phyloP scores from a whole-genome alignment of 2,329 filamentous ascomycete species.

The Exophiala oligosperma region DNA sequence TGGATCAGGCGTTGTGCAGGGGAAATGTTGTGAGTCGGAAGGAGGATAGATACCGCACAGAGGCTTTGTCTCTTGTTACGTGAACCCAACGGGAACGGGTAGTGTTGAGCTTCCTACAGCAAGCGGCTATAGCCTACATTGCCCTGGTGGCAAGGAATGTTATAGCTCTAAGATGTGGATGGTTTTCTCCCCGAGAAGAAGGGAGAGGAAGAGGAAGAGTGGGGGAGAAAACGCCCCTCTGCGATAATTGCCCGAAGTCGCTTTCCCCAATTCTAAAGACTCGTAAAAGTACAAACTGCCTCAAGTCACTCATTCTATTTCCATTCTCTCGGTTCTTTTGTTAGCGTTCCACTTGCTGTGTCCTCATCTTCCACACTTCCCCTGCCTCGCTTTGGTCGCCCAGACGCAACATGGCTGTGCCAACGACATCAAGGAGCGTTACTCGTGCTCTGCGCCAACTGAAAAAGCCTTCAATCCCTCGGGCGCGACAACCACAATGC shows the following conservation, averaged over 20 bases:
- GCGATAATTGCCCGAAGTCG: too few relatives aligned
- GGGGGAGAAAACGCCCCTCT: too few relatives aligned
- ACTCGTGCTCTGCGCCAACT: conserved; percentile 15
- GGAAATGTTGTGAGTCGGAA: background rate
- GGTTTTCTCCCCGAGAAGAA: too few relatives aligned
- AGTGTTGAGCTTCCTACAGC: too few relatives aligned
- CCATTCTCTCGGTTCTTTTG: background rate
- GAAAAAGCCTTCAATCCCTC: conserved; percentile 14
- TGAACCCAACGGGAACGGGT: too few relatives aligned
- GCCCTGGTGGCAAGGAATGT: too few relatives aligned
- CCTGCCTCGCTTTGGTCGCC: background rate
- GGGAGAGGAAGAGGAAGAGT: too few relatives aligned
- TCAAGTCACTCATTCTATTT: background rate
- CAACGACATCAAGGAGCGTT: conserved; percentile 16
- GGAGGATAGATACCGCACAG: background rate
- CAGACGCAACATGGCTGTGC: conserved; percentile 10
- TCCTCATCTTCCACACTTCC: background rate
- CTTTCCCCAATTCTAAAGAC: too few relatives aligned
- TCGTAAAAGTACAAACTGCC: background rate
- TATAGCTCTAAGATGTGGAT: too few relatives aligned
- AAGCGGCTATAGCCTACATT: too few relatives aligned
- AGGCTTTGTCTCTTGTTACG: too few relatives aligned
- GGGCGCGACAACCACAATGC: conserved; percentile 6
- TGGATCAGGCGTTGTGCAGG: conserved; percentile 9
- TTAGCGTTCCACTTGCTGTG: background rate